Evolutionary conservation across 2,329 filamentous ascomycete species (phyloP), one percentile per base, ranked within the genome.

Genomic region (Fusarium stilboides): DNA sequence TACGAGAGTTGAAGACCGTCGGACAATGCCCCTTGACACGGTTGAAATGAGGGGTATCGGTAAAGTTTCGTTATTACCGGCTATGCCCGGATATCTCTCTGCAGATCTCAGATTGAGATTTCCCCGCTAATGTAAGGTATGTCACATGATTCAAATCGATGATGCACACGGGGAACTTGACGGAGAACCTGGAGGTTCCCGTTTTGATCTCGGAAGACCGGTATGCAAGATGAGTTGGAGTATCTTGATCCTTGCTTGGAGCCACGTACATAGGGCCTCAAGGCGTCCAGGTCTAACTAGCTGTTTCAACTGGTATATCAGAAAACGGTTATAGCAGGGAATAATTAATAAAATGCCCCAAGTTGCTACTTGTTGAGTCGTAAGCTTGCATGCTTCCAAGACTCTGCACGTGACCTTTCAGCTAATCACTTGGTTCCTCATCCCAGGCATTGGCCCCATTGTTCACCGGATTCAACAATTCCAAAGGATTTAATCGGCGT

Each of bases 21-120:
- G 13, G 10, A 24, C 39, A 24, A 19, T 20, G 40, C 40, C 34
- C 17, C 15, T 36, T 17, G 22, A 20, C 20, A 26, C 15, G 24
- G 22, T 44, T 26, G 22, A 43, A 26, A 43, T 40, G 62, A 56
- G 55, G 22, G 63, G 54, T 46, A 40, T 20, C 24, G 43, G 53
- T 6, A 45, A 45, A 33, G 3, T 6, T 10, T 40, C 3, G 17
- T 19, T 58, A 68, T 68, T 33, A 4, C 63, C 42, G 60, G 36
- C 28, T 55, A 61, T 60, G 34, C 20, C 68, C 68, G 58, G 53
- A n/a, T 44, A 68, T 68, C 62, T 64, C 31, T 62, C 24, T 55
- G 47, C 34, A 60, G 67, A 68, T 70, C 67, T 50, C 46, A 70
- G 52, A 70, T 69, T 53, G n/a, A 26, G 20, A 3, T 33, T 45